phyloP scores from a whole-genome alignment of 2,329 filamentous ascomycete genomes.

The Ceratocystis cacaofunesta region DNA sequence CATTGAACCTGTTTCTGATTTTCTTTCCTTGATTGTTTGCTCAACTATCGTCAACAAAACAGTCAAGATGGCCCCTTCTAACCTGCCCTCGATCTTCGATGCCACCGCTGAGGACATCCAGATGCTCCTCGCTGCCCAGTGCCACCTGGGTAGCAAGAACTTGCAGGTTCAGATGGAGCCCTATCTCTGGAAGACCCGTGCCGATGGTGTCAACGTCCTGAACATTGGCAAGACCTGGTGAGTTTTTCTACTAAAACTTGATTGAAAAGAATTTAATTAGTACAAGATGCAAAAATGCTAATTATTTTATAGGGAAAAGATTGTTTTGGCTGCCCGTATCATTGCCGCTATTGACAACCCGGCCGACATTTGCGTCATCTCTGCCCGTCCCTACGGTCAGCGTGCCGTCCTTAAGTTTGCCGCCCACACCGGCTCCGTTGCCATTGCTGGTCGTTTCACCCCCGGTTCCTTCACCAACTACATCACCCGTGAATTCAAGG shows the following conservation, averaged over 20 bases:
- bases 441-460: constrained; percentile 99
- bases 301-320: constrained; percentile 71
- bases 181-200: constrained; percentile 99
- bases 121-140: constrained; percentile 95
- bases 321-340: constrained; percentile 95
- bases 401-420: constrained; percentile 99
- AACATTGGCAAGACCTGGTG: constrained; percentile 99
- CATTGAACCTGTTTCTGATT: constrained; percentile 25
- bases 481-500: constrained; percentile 99
- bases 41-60: constrained; percentile 26
- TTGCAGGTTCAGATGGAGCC: constrained; percentile 98
- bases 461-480: constrained; percentile 99
- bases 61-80: constrained; percentile 84
- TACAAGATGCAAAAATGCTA: constrained; percentile 17
- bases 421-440: constrained; percentile 89
- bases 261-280: neutral
- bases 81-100: constrained; percentile 92
- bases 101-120: constrained; percentile 97
- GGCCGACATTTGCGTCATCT: constrained; percentile 98
- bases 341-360: constrained; percentile 99
- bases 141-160: constrained; percentile 97
- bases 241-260: constrained; percentile 23
- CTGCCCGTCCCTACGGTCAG: constrained; percentile 97
- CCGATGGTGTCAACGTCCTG: constrained; percentile 95
- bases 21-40: constrained; percentile 20